Evolutionary conservation across 352 stramenopile genomes (phyloP).

Genomic region (Synura sp.): DNA sequence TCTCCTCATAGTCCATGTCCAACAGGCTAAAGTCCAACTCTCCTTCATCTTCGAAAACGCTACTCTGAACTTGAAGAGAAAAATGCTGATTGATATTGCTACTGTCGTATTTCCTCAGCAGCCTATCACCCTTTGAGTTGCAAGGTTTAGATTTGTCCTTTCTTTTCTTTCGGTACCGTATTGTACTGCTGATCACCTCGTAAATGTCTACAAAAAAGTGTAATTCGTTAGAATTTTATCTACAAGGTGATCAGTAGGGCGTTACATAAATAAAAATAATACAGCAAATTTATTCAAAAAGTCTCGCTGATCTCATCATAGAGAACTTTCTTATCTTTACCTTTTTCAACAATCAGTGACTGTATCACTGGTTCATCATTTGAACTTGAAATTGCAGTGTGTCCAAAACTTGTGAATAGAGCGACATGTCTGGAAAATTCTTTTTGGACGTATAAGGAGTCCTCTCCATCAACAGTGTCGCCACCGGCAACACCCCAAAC

Average conservation of each 20-base stretch:
- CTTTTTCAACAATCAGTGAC: constrained; percentile 36
- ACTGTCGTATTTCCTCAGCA: constrained; percentile 33
- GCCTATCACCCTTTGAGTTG: constrained; percentile 32
- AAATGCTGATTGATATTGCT: constrained; percentile 37
- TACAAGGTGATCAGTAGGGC: constrained; percentile 32
- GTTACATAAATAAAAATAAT: constrained; percentile 39
- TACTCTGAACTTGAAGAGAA: constrained; percentile 36
- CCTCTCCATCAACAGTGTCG: constrained; percentile 31
- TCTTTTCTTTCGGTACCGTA: constrained; percentile 35
- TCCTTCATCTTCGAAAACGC: constrained; percentile 29
- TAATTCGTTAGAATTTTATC: constrained; percentile 38
- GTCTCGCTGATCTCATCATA: constrained; percentile 33
- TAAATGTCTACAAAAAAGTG: constrained; percentile 38
- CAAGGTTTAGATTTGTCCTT: constrained; percentile 36
- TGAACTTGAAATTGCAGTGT: constrained; percentile 36
- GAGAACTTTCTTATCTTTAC: constrained; percentile 37
- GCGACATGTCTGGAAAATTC: constrained; percentile 33
- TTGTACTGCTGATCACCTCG: constrained; percentile 32
- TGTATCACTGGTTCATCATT: constrained; percentile 36
- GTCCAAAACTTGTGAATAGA: constrained; percentile 36
- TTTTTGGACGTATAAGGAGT: constrained; percentile 36
- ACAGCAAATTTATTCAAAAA: constrained; percentile 38
- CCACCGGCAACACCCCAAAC: constrained; percentile 28
- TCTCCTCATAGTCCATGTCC: constrained; percentile 32
- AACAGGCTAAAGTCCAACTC: constrained; percentile 33